Evolutionary conservation across 371 early-diverging fungal species (phyloP), one percentile per base, ranked within the genome.

Genomic region (Funneliformis caledonium): DNA sequence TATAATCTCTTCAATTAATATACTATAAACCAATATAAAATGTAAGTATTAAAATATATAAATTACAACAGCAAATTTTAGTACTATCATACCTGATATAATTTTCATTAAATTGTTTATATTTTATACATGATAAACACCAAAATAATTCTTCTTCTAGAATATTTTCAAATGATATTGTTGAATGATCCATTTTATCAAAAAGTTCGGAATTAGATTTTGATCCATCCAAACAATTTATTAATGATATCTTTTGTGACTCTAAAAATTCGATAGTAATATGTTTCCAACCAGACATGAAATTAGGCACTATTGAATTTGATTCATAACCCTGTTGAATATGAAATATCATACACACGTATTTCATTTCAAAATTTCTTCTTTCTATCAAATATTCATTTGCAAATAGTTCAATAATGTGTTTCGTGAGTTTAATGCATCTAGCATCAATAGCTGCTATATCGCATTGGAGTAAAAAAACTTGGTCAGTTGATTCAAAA

Each of bases 381-480:
- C 48, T 69, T 43, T 45, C 33, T 14, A 42, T 33, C 0, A 74
- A 65, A 60, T 12, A 81, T 64, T 81, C 76, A 47, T 42, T 33
- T 19, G 52, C 64, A 37, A 48, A 68, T 26, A 75, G 65, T n/a
- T 81, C 81, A 14, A 81, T 76, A 52, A 81, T 61, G 43, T 65
- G 76, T 26, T 76, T 73, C 22, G 76, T 76, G 12, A 81, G 56
- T 33, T 81, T 81, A n/a, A 81, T 81, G 16, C 68, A 65, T 37
- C 56, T 45, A 2, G 65, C n/a, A 42, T 65, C 50, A 45, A 59
- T 59, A 47, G 76, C 16, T n/a, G 48, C 14, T 9, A 76, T 1
- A 64, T 75, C 81, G 48, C 81, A 81, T 67, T 81, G 81, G 16
- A 81, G 16, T 37, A 81, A n/a, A n/a, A 81, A 70, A 4, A 81